Evolutionary conservation across 2,329 filamentous ascomycete genomes (phyloP), one percentile per base, ranked within the genome.

Genomic region (Teratosphaeria gauchensis): DNA sequence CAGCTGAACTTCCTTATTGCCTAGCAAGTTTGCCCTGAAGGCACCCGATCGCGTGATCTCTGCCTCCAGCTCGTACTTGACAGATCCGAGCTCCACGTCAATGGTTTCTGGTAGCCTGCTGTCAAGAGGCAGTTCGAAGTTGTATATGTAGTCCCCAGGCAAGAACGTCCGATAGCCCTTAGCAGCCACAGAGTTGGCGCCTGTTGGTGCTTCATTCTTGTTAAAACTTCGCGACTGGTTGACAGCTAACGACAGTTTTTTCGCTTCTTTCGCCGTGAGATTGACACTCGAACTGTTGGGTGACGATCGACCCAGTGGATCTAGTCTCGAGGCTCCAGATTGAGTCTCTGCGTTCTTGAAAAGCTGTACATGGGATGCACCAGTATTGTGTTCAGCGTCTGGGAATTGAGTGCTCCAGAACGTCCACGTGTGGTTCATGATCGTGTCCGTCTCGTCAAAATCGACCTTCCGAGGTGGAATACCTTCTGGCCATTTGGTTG

Each of bases 401-500:
- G 79, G 76, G 62, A 84, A 83, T 63, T 84, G 81, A 54, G 88
- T 87, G 68, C 96, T 95, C 79, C 96, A 99, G 71, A 97, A 97
- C 0, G 88, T 92, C 75, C 90, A 85, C 19, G 85, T 92, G 69
- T 96, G 92, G 48, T 89, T 92, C 74, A 95, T 87, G 60, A 97
- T 80, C 3, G 86, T 89, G 65, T 94, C 88, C 62, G 90, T 88
- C 70, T 97, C 91, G 67, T 84, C 87, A 56, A 90, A 85, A 48
- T 95, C 89, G 1, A 87, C 82, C 73, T 95, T 96, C 59, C 87
- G 82, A 0, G 92, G 91, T 2, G 94, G 92, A 32, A 97, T 94
- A 55, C 91, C 84, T 77, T 97, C 94, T 16, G 94, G 92, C 94
- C 94, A 99, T 70, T 96, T 91, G 1, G 94, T 97, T 63, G 88